Conservation (phyloP, 2,329 filamentous ascomycete species). For the Orbilia oligospora region DNA sequence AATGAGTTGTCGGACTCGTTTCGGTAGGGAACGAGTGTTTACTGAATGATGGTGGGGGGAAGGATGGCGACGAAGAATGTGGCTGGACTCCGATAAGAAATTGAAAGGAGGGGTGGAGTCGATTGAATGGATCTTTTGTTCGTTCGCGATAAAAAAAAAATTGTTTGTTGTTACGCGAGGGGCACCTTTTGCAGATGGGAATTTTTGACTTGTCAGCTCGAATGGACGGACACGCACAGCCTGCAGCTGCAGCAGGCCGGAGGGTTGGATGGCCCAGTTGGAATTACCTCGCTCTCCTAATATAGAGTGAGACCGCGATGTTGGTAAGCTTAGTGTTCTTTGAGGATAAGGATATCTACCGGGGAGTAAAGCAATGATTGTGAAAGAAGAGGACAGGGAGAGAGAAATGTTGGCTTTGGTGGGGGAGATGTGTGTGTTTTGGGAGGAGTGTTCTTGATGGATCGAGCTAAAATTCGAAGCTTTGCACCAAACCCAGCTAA, state of each 20-base stretch:
- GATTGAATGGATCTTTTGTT: constrained; percentile 38
- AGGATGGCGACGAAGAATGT: constrained; percentile 21
- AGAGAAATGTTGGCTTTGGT: constrained; percentile 44
- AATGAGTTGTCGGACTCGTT: constrained; percentile 25
- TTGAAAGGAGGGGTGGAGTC: constrained; percentile 37
- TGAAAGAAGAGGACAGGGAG: constrained; percentile 5
- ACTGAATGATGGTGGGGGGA: constrained; percentile 24
- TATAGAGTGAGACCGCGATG: constrained; percentile 5
- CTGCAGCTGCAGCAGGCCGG: constrained; percentile 37
- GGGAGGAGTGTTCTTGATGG: not conserved
- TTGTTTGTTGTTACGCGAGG: constrained; percentile 59
- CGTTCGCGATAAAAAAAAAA: constrained; percentile 59
- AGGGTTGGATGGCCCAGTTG: constrained; percentile 11
- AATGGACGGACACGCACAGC: constrained; percentile 41
- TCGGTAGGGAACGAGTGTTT: constrained; percentile 25
- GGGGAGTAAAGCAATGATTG: constrained; percentile 20
- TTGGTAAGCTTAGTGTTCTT: constrained; percentile 26
- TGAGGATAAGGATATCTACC: not conserved
- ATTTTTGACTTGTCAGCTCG: constrained; percentile 51
- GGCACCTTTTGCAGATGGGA: constrained; percentile 46
- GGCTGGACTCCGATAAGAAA: constrained; percentile 45
- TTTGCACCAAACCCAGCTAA: too few relatives aligned
- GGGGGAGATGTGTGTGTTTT: constrained; percentile 14
- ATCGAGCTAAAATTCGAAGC: constrained; percentile 7
- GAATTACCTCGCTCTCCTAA: constrained; percentile 47